Conservation (phyloP, 768 basidiomycete species). For the Terana coerulea region DNA sequence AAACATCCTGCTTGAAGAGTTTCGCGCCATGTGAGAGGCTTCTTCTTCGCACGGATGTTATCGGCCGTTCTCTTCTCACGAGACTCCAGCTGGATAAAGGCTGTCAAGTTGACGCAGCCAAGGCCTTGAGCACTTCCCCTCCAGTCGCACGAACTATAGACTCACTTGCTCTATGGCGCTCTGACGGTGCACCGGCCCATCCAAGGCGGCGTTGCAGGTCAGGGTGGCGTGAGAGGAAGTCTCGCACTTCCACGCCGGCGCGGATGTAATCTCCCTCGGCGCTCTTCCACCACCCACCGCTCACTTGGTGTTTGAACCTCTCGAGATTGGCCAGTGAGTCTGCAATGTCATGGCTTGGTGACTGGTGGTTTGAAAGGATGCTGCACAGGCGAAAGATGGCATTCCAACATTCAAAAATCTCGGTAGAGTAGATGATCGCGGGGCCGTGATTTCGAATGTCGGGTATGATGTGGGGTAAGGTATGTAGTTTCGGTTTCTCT, state of each 20-base stretch:
- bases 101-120: no score
- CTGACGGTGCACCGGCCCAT: no score
- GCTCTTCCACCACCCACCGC: conserved; percentile 19
- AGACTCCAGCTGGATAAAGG: no score
- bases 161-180: no score
- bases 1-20: no score
- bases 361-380: conserved; percentile 38
- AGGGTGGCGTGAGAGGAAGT: conserved; percentile 12
- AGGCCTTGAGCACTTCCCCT: no score
- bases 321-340: conserved; percentile 16
- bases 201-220: conserved; percentile 20
- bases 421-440: no score
- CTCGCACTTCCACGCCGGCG: conserved; percentile 15
- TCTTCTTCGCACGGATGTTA: no score
- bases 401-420: conserved; percentile 40
- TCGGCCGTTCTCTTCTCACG: no score
- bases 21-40: no score
- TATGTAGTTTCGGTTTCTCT: conserved; percentile 17
- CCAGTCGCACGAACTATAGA: no score
- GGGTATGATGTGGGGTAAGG: conserved; percentile 11
- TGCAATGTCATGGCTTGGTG: conserved; percentile 28
- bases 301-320: conserved; percentile 22
- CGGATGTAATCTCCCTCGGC: conserved; percentile 6
- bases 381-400: conserved; percentile 38
- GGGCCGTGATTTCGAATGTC: no score